These are phyloP conservation scores for Fomitopsis betulina DNA, from an alignment of 1,284 basidiomycete genomes.

Conservation along the genomic window DNA sequence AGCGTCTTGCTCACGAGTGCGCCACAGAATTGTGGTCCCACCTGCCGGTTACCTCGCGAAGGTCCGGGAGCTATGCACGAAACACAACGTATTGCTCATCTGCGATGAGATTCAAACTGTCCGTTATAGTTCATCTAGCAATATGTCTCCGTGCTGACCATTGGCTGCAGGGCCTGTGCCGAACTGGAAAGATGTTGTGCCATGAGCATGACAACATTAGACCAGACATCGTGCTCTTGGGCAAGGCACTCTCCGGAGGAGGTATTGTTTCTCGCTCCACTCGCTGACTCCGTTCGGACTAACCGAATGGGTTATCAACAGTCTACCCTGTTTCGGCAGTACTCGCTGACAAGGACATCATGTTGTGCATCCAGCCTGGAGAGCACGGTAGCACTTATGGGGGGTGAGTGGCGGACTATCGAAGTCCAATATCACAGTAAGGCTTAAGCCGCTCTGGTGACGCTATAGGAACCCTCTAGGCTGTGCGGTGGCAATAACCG, in stretches of 20 bases:
- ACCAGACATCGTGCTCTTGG: conserved; percentile 91
- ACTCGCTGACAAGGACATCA: conserved; percentile 83
- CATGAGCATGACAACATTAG: conserved; percentile 87
- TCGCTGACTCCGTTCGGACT: not conserved
- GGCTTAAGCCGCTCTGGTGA: not conserved
- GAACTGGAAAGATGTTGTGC: conserved; percentile 86
- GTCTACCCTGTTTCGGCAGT: conserved; percentile 97
- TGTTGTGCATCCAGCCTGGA: conserved; percentile 95
- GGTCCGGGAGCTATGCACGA: conserved; percentile 83
- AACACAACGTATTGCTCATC: conserved; percentile 93
- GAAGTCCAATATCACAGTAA: not conserved
- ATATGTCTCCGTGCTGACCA: not conserved
- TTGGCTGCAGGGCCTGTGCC: conserved; percentile 63
- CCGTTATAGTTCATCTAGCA: conserved; percentile 12
- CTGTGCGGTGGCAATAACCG: conserved; percentile 91
- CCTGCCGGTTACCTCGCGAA: conserved; percentile 83
- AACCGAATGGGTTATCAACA: conserved; percentile 22
- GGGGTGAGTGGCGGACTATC: conserved; percentile 49
- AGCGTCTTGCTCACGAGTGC: not conserved
- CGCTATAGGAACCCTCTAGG: conserved; percentile 82
- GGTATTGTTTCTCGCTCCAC: conserved; percentile 35
- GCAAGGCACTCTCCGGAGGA: conserved; percentile 95
- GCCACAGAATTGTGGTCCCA: conserved; percentile 81
- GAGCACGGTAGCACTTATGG: conserved; percentile 98
- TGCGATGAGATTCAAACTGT: conserved; percentile 98